Conservation (phyloP, 345 rosid species). For the Citrus mangshanensis region DNA sequence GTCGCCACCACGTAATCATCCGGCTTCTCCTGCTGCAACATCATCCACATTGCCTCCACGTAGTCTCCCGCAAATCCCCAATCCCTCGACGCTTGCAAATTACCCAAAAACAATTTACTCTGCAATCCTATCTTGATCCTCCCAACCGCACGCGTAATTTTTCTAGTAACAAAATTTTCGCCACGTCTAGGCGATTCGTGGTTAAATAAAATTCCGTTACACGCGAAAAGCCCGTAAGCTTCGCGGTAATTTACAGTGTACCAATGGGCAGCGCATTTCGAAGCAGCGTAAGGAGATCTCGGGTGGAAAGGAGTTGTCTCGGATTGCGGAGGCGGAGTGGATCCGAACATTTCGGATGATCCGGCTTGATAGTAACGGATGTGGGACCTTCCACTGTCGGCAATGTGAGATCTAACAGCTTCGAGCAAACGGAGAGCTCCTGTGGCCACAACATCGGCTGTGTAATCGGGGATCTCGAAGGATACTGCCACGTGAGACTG, state of each 20-base stretch:
- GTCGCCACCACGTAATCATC: slow-evolving; percentile 96
- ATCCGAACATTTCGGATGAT: slow-evolving; percentile 95
- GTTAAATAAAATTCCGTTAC: slow-evolving; percentile 89
- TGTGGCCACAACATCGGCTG: slow-evolving; percentile 92
- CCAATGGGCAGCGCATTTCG: slow-evolving; percentile 97
- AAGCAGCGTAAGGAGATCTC: slow-evolving; percentile 93
- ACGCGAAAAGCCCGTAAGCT: slow-evolving; percentile 82
- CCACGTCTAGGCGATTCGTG: slow-evolving; percentile 94
- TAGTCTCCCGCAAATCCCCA: slow-evolving; percentile 98
- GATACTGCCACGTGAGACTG: slow-evolving; percentile 96
- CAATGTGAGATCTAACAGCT: slow-evolving; percentile 84
- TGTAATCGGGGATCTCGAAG: slow-evolving; percentile 94
- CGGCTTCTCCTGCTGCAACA: slow-evolving; percentile 91
- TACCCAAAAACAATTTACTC: slow-evolving; percentile 79
- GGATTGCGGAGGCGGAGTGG: slow-evolving; percentile 85
- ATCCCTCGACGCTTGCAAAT: slow-evolving; percentile 80
- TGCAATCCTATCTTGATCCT: slow-evolving; percentile 83
- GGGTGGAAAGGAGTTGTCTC: slow-evolving; percentile 88
- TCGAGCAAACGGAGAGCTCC: slow-evolving; percentile 92
- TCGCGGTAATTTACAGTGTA: slow-evolving; percentile 95
- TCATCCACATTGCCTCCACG: slow-evolving; percentile 99
- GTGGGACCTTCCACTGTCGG: slow-evolving; percentile 63
- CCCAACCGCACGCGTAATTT: slow-evolving; percentile 91
- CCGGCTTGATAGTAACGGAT: slow-evolving; percentile 92
- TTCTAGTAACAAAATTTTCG: slow-evolving; percentile 90